Evolutionary conservation across 805 yeast species (phyloP), one percentile per base, ranked within the genome.

Genomic region (Nakazawaea populi): DNA sequence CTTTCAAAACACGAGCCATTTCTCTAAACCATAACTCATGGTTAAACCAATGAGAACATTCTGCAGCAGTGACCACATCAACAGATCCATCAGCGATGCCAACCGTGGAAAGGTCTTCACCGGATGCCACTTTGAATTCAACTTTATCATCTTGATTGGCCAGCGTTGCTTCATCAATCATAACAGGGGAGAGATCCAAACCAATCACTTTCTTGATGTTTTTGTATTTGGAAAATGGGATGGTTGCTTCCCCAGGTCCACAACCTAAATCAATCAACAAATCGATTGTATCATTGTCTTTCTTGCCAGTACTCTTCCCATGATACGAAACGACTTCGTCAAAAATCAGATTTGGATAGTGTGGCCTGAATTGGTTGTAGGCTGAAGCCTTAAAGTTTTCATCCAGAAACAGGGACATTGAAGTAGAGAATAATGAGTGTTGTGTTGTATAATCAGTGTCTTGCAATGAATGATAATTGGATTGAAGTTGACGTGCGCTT

Each of bases 21-120:
- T 78, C 80, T 5, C 64, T 58, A 61, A 80, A 82, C 61, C 83
- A 84, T 31, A 57, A 56, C 0, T 70, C 68, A 52, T 79, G 83
- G 51, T 84, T 74, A 56, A 87, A 77, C 95, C 96, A 89, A 65
- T 89, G 96, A 27, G 76, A 77, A 48, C 89, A 85, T 61, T 89
- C 90, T 1, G 90, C 94, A 8, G 82, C 86, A 2, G 90, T 81
- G 14, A 89, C 66, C 54, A 87, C 56, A 59, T 85, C 91, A 9
- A 81, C 77, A 0, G 79, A 63, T 8, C 58, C 57, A 29, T 60
- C 61, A 6, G 51, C 54, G 5, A 63, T 51, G 29, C 56, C 52
- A 6, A 61, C 51, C 4, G 31, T 37, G 3, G 58, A 38, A 44
- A 65, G 46, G 29, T 64, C 56, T 52, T 66, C 75, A 7, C 66